Conservation (phyloP, 1,284 basidiomycete species). For the Macrocybe sp. region DNA sequence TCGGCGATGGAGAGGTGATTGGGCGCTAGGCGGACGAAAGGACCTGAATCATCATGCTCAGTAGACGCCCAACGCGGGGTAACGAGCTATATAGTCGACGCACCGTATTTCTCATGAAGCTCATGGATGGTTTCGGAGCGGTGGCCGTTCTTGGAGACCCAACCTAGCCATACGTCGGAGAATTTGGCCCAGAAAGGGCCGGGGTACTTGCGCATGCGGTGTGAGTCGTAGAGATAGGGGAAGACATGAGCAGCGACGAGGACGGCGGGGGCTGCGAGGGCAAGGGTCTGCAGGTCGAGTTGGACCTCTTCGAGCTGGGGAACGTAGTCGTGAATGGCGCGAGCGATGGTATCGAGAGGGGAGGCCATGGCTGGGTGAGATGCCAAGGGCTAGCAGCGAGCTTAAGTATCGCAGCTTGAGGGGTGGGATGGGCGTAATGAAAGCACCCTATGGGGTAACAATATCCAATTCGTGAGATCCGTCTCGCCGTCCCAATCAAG, state of each 20-base stretch:
- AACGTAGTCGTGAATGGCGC: constrained; percentile 10
- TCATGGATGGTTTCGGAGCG: constrained; percentile 75
- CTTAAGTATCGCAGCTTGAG: too few relatives aligned
- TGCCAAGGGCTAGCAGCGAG: too few relatives aligned
- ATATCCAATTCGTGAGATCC: too few relatives aligned
- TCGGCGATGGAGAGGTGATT: constrained; percentile 84
- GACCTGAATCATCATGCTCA: constrained; percentile 39
- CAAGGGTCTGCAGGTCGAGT: constrained; percentile 19
- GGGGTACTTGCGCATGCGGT: constrained; percentile 56
- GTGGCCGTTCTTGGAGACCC: constrained; percentile 61
- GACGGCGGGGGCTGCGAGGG: constrained; percentile 17
- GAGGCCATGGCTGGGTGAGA: neutral
- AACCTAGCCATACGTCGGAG: constrained; percentile 75
- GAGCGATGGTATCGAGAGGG: constrained; percentile 4
- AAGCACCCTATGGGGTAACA: too few relatives aligned
- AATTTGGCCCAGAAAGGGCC: constrained; percentile 77
- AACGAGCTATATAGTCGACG: constrained; percentile 10
- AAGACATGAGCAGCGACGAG: constrained; percentile 48
- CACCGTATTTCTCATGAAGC: constrained; percentile 76
- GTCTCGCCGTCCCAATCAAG: too few relatives aligned
- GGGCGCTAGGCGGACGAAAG: constrained; percentile 81
- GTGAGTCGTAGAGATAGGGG: constrained; percentile 55
- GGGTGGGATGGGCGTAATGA: too few relatives aligned
- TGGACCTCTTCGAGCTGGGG: constrained; percentile 5
- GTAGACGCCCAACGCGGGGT: neutral